Percentiles rank a stretch among this genome's conserved stretches.
Evolutionary conservation across 331 rosid species (phyloP).

Genomic region (Erythrophleum ivorense): DNA sequence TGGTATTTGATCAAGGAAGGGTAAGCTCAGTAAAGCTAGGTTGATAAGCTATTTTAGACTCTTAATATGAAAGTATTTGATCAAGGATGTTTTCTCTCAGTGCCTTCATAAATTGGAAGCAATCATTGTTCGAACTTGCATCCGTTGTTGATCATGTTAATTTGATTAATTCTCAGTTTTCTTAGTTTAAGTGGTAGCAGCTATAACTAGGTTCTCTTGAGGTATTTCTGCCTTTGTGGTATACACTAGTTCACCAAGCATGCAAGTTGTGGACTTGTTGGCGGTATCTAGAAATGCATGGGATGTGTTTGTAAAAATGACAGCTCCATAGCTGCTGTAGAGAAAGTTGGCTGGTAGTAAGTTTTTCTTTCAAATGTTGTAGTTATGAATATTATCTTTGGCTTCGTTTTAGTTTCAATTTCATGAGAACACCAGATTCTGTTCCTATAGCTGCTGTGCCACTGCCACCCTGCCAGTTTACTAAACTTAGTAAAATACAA

Average conservation of each 20-base stretch:
- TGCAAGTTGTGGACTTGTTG: background rate
- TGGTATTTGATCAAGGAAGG: background rate
- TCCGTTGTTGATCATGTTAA: conserved; percentile 7
- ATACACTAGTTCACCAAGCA: background rate
- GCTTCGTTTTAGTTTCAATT: background rate
- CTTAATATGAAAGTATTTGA: conserved; percentile 3
- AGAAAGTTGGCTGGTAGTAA: conserved; percentile 11
- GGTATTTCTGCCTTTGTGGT: background rate
- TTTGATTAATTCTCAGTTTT: background rate
- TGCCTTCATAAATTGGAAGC: conserved; percentile 28
- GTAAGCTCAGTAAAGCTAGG: background rate
- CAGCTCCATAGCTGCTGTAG: background rate
- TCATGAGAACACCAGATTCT: background rate
- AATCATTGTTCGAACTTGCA: conserved; percentile 34
- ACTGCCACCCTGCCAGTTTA: background rate
- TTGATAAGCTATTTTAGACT: conserved; percentile 23
- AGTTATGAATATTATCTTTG: background rate
- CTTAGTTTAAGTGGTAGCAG: background rate
- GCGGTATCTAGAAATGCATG: background rate
- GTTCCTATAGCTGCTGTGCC: background rate
- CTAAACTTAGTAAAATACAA: background rate
- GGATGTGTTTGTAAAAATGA: background rate
- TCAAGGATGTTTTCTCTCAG: conserved; percentile 3
- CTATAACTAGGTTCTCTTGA: background rate
- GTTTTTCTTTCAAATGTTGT: background rate